Base-by-base conservation (phyloP, 345 rosid genomes). In the Salix dunnii region DNA sequence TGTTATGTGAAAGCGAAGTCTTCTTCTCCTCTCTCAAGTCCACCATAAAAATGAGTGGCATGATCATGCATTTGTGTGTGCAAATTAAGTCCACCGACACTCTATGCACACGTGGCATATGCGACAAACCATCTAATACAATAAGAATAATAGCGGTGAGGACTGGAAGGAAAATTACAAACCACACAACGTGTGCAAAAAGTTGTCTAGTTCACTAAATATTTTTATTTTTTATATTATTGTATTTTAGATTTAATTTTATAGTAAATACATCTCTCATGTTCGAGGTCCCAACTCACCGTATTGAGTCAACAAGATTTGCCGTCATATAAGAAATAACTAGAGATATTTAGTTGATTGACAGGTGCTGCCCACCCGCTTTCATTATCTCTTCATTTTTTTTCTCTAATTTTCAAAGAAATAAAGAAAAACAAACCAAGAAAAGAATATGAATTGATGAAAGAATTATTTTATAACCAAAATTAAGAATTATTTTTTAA, bases 21-120 rank as follows among this genome's bases (percentile, higher is more conserved):
- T 62, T 30, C 69, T 33, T 33, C 35, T 30, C 69, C 5, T 33
- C 35, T 28, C 14, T 3, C 61, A 69, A 36, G 38, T 31, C 9
- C 6, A 69, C 1, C 40, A 27, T 38, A 2, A 31, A 28, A 18
- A 11, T 20, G 2, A 28, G 69, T 14, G 17, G 30, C 40, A 8
- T 21, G 7, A 31, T 21, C 16, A 23, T 71, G 31, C 0, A 28
- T 12, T 4, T 63, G 31, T 48, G 53, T 14, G 1, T 48, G 31
- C 17, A 67, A 16, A n/a, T 55, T 28, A 42, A 21, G 40, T 55
- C 68, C 81, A 78, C 81, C 81, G 81, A 78, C 81, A 72, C 77
- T 67, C 31, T 33, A 73, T 76, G 83, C 68, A 75, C 82, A 83
- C 76, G 88, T 83, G 88, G 87, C 87, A 67, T 81, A 55, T 64